Evolutionary conservation across 2,329 filamentous ascomycete species (phyloP), one percentile per base, ranked within the genome.

Genomic region (Venturiaceae sp.): DNA sequence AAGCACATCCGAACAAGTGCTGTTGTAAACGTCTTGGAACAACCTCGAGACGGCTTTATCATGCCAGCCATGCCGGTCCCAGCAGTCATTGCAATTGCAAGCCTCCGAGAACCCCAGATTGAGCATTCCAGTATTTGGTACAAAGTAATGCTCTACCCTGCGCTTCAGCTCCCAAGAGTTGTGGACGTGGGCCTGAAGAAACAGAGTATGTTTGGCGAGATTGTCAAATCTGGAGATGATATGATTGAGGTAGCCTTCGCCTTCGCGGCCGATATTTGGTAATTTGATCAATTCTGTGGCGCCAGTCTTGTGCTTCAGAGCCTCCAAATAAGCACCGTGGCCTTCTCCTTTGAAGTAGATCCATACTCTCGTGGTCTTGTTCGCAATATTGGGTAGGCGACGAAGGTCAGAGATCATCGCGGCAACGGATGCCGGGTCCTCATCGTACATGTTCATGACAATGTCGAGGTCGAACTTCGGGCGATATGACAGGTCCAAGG

Each of bases 181-280:
- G 61, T 79, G 68, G 28, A 74, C 60, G 37, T 70, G 69, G 2
- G 75, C 76, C 66, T 79, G 76, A 5, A 78, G 65, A 66, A 80
- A 80, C 19, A 79, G 60, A 0, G 75, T 78, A 53, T 79, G 75
- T 13, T 65, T 67, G 11, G 76, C 72, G 2, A 80, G 69, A 23
- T 63, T 63, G 37, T 78, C 71, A 72, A 73, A 80, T 47, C 66
- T 60, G 14, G 62, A 64, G 3, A 75, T 58, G 36, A 79, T 77
- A 62, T 80, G 77, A 60, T 73, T 65, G 3, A 80, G 71, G 64
- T 75, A 78, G 3, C 75, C 75, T 8, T 74, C 74, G n/a, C 73
- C 69, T 63, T 77, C 73, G 39, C 77, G 70, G 23, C 77, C 77
- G 33, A 71, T 61, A 56, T 79, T 79, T 5, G 65, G 65, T 3